These are phyloP conservation scores for Perkinsus chesapeaki DNA, from an alignment of 169 alveolate genomes.

Conservation along the genomic window DNA sequence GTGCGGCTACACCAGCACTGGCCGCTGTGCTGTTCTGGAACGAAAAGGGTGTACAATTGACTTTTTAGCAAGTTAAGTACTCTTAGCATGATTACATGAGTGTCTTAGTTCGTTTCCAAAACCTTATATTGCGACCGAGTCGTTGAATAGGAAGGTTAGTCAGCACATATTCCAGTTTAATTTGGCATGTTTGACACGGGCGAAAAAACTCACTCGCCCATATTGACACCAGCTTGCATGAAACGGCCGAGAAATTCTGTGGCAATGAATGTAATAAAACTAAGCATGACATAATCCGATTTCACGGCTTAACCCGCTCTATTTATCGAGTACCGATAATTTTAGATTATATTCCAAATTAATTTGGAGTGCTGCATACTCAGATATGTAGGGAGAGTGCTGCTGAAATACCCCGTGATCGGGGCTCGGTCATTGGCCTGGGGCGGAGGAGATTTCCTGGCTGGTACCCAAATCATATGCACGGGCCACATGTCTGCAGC, in stretches of 20 bases:
- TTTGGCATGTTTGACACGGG: not conserved
- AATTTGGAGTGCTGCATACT: not conserved
- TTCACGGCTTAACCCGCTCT: not conserved
- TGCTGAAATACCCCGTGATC: no score
- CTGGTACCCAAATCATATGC: no score
- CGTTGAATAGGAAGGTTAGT: not conserved
- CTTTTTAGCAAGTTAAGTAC: not conserved
- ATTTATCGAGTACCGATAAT: not conserved
- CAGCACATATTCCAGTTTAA: not conserved
- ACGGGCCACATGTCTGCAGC: no score
- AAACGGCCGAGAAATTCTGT: not conserved
- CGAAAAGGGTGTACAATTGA: not conserved
- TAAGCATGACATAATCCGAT: not conserved
- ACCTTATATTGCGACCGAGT: not conserved
- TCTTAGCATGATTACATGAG: not conserved
- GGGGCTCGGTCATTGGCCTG: no score
- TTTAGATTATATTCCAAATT: not conserved
- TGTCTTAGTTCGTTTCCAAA: not conserved
- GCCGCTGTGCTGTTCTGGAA: not conserved
- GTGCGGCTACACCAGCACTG: no score
- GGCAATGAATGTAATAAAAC: not conserved
- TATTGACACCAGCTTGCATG: not conserved
- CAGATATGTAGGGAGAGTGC: no score
- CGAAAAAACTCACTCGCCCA: not conserved
- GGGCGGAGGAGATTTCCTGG: no score